Evolutionary conservation across 352 stramenopile species (phyloP), one percentile per base, ranked within the genome.

Genomic region (Thalassiosira hispida): DNA sequence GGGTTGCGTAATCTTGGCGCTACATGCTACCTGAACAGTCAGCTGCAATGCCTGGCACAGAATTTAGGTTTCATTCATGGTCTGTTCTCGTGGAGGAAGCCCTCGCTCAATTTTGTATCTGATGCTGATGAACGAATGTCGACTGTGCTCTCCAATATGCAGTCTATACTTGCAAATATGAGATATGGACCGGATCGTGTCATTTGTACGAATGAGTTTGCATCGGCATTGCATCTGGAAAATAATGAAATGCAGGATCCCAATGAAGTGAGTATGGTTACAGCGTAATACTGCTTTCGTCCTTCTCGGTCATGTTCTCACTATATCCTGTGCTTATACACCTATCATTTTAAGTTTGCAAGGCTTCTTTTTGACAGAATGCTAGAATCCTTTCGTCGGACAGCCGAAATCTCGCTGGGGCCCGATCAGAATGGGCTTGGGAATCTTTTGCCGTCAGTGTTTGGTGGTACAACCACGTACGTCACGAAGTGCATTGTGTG

Each of bases 11-110:
- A 96, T 77, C 79, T 96, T 18, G 93, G 92, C 16, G 92, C 93
- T 20, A 96, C 92, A 9, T 96, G 93, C 79, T 96, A 96, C 75
- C 73, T 96, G 0, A 96, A 96, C 73, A 90, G 88, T 11, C 91
- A 95, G 51, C 78, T 96, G 16, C 92, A 96, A 87, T 94, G 90
- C 72, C 77, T 95, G 11, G 91, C 89, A 12, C 89, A 93, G 73
- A 95, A 94, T 79, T 68, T 89, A 22, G 81, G 79, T n/a, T 96
- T 96, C 71, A 47, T 92, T 33, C 56, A 87, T 25, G 90, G 89
- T 16, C 72, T 96, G 18, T 93, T 94, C 56, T 87, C 79, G 22
- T 94, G 87, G 86, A 74, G 42, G 47, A 47, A 44, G 31, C 64
- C 42, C 20, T 16, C 23, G 14, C 22, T 70, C 25, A 44, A 51